Evolutionary conservation across 1,284 basidiomycete genomes (phyloP), one percentile per base, ranked within the genome.

Genomic region (Clitocybe nebularis): DNA sequence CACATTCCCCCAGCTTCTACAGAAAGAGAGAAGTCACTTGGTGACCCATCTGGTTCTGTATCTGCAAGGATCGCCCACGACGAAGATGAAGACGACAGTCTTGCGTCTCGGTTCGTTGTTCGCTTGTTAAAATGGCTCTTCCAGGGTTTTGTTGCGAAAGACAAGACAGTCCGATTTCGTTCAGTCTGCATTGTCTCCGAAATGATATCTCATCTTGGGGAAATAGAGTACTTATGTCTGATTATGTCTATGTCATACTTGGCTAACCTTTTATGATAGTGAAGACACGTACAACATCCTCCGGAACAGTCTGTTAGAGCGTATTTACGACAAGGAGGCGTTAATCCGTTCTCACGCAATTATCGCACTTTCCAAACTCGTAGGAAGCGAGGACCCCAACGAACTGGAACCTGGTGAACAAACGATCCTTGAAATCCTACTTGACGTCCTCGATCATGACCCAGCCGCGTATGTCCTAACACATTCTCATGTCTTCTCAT

Each of bases 131-230:
- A 78, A 37, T 90, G 89, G 67, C 73, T 96, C 17, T 68, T 94
- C 40, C 78, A 80, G 46, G 93, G 93, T 0, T 93, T 93, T 62
- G 63, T 75, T 8, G 89, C 93, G 2, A 97, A 95, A 64, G 88
- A 94, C 71, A 97, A 95, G 70, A 77, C 79, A 41, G 84, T 90
- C 17, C 77, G 93, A 8, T 92, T 85, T 55, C 79, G 93, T 13
- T 85, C 83, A 46, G 77, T 90, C 0, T 84, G 89, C 45, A 66
- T 89, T 25, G 76, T 90, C n/a, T 82, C 85, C 0, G 83, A 89
- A 51, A 82, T 92, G 68, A 84, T 94, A 37, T 74, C 81, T 3
- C 79, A 83, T 47, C 68, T 94, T 1, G 87, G 88, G 7, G 87
- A 91, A 66, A 78, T 94, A 32, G 90, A 93, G 91, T 88, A 59